Percentiles rank a stretch among this genome's conserved stretches.
phyloP scores from a whole-genome alignment of 495 filamentous ascomycete species.

The Xylaria grammica region DNA sequence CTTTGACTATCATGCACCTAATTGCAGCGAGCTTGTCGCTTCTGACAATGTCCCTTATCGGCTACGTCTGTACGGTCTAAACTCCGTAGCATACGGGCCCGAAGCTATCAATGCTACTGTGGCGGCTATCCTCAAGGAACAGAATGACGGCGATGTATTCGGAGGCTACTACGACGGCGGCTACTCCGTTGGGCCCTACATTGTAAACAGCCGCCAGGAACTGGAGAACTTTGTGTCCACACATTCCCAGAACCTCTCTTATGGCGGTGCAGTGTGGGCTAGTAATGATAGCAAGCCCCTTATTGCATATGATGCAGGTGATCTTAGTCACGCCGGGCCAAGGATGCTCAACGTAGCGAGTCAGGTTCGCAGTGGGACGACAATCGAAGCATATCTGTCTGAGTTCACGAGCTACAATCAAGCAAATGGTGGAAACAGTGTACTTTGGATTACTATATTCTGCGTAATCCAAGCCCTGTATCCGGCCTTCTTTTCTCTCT shows the following conservation, averaged over 20 bases:
- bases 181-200: conserved; percentile 23
- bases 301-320: conserved; percentile 60
- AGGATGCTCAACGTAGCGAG: conserved; percentile 50
- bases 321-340: conserved; percentile 42
- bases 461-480: conserved; percentile 70
- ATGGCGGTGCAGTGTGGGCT: conserved; percentile 67
- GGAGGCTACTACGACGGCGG: conserved; percentile 16
- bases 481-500: conserved; percentile 75
- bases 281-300: conserved; percentile 50
- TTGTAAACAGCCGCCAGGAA: conserved; percentile 51
- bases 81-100: conserved; percentile 18
- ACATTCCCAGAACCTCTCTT: conserved; percentile 61
- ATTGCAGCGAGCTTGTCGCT: conserved; percentile 25
- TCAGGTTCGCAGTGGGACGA: conserved; percentile 36
- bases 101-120: conserved; percentile 24
- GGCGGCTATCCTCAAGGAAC: conserved; percentile 13
- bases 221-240: conserved; percentile 63
- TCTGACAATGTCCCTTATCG: conserved; percentile 16
- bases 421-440: conserved; percentile 59
- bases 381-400: conserved; percentile 57
- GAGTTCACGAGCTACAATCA: conserved; percentile 65
- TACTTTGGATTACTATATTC: conserved; percentile 59
- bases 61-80: neutral
- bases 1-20: conserved; percentile 42
- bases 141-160: neutral